Base-by-base conservation (phyloP, 2,329 filamentous ascomycete genomes). In the Zalaria sp. region DNA sequence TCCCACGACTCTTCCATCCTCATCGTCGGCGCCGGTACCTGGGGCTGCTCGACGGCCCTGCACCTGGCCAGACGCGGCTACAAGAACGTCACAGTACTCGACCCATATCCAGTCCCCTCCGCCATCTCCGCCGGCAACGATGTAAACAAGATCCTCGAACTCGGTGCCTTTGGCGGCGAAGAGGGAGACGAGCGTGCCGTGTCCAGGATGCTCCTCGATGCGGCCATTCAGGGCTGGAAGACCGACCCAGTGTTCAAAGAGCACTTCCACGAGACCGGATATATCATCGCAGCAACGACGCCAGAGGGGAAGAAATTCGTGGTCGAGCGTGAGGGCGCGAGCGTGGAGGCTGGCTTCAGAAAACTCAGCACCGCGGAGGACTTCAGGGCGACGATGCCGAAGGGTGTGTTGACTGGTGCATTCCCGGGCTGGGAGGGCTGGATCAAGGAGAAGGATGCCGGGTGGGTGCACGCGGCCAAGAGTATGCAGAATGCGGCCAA, bases 391-490 rank as follows among this genome's bases (percentile, higher is more conserved):
- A 68, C 70, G 0, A 73, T 74, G 71, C 69, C 71, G 1, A 44
- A 61, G 9, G 69, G 70, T 3, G 62, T 73, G 0, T 51, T 73
- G 11, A 71, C 68, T 0, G 69, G 70, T 3, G 54, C 64, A 0
- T 70, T 74, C 38, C 59, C 64, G 0, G 60, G 61, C 5, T 73
- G 71, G 70, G 64, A 65, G 47, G 71, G 70, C 10, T 71, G 66
- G 50, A 62, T 62, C 43, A 67, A 66, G 45, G 47, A 54, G 25
- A 47, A 53, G 26, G 60, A 65, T 4, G 68, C 69, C 4, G 72
- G 72, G 5, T 76, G 71, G 71, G 68, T 73, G 1, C 67, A 69
- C 47, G 71, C 73, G 3, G 58, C 63, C n/a, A 69, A 69, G 27
- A 67, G 68, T 0, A 53, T 75, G 44, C 46, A 62, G 36, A 63